phyloP scores from a whole-genome alignment of 2,329 filamentous ascomycete genomes.

The Colletotrichum sp. region DNA sequence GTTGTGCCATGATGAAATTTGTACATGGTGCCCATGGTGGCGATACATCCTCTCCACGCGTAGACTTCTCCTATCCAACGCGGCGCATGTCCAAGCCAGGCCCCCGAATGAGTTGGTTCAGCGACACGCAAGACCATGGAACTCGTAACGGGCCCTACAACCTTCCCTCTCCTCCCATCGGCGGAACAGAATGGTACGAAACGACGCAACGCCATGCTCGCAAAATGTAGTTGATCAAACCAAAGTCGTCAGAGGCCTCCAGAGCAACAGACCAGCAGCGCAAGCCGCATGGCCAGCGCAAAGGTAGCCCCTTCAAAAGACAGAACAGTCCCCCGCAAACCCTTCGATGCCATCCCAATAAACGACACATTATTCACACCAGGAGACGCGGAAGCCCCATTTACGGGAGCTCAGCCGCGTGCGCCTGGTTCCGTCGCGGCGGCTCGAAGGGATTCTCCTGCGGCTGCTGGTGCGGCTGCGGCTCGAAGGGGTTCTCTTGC shows the following conservation, averaged over 20 bases:
- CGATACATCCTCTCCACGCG: background rate
- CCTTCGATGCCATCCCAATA: background rate
- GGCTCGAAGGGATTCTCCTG: constrained; percentile 14
- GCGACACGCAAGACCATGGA: background rate
- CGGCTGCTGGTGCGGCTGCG: background rate
- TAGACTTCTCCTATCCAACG: background rate
- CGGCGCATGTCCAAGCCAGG: background rate
- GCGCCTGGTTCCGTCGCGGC: background rate
- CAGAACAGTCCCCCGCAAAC: background rate
- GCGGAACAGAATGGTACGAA: background rate
- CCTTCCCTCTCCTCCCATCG: background rate
- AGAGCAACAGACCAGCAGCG: background rate
- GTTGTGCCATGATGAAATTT: background rate
- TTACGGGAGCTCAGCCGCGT: background rate
- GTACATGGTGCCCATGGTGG: background rate
- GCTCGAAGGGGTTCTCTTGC: constrained; percentile 2
- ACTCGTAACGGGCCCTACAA: background rate
- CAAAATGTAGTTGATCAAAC: constrained; percentile 2
- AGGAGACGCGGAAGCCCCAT: background rate
- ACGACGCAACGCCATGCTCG: constrained; percentile 18
- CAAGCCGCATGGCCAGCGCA: background rate
- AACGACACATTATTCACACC: background rate
- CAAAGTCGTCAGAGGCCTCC: background rate
- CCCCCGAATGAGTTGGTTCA: background rate
- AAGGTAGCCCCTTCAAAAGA: background rate